phyloP scores from a whole-genome alignment of 768 basidiomycete genomes.

The Boletus eberwhitei region DNA sequence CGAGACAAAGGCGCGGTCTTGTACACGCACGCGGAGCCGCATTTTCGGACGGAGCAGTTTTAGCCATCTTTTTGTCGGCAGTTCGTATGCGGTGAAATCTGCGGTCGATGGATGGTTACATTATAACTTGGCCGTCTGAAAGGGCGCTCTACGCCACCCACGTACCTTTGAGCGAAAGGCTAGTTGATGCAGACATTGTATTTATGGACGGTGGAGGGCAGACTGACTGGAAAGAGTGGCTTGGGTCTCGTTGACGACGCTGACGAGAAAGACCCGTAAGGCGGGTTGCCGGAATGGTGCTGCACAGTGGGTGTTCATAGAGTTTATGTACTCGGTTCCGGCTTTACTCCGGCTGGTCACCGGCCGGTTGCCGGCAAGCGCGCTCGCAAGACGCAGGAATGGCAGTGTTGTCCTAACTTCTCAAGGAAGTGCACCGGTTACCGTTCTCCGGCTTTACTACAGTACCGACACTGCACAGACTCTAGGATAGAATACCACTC shows the following conservation, averaged over 20 bases:
- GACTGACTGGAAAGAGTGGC: not conserved
- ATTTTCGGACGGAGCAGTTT: slow-evolving; percentile 19
- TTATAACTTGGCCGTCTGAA: not conserved
- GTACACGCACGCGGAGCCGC: slow-evolving; percentile 18
- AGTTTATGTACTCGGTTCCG: slow-evolving; percentile 14
- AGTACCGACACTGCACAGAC: no score
- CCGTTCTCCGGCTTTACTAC: not conserved
- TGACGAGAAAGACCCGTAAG: not conserved
- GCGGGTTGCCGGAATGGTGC: not conserved
- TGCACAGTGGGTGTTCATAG: slow-evolving; percentile 5
- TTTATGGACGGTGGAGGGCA: not conserved
- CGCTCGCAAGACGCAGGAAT: no score
- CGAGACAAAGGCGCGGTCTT: not conserved
- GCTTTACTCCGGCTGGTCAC: not conserved
- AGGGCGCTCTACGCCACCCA: not conserved
- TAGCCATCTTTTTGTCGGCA: slow-evolving; percentile 21
- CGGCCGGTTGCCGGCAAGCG: not conserved
- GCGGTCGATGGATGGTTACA: no score
- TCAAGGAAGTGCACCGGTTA: not conserved
- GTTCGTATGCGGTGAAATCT: slow-evolving; percentile 26
- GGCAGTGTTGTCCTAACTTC: no score
- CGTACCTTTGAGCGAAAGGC: slow-evolving; percentile 20
- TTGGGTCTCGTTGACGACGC: not conserved
- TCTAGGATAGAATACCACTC: not conserved
- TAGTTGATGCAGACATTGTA: slow-evolving; percentile 9